Evolutionary conservation across 208 protist genomes (phyloP), one percentile per base, ranked within the genome.

Genomic region (Leptomonas pyrrhocoris): DNA sequence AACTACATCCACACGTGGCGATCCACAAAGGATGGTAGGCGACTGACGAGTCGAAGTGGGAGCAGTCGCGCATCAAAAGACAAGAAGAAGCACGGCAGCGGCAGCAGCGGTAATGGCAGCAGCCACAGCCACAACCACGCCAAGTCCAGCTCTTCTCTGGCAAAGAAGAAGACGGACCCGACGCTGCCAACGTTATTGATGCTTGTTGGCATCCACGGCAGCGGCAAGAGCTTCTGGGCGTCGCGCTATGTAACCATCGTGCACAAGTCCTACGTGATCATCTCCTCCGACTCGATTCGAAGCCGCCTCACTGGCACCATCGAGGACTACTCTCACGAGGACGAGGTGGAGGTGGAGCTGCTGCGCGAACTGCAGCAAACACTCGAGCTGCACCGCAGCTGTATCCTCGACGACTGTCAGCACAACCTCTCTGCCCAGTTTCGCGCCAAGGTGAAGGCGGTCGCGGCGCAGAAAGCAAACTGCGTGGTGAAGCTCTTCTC

Each of bases 181-280:
- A 74, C 68, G 7, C 75, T 88, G n/a, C 90, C 90, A 0, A 85
- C 78, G 19, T 8, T 95, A 12, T 50, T 92, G 46, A 25, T 94
- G 15, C 76, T 93, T 0, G 61, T 94, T 21, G 90, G 90, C 61
- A 90, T 95, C 18, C 73, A 84, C 57, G 88, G 88, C 31, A 93
- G 88, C 59, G 90, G 90, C 19, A 95, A 95, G 75, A 87, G 83
- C 53, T 86, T 84, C 34, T 95, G 90, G 88, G 77, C 85, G 25
- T 79, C 68, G 21, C 78, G 89, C 68, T 95, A 92, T 67, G 38
- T 85, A 8, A 64, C 83, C 27, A 77, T 79, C 0, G 86, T 92
- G 66, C 80, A 90, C 54, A 77, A 81, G 30, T 88, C 87, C 7
- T 85, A 72, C 62, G 64, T 84, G 34, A 46, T 90, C 45, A 70